Evolutionary conservation across 208 protist species (phyloP).

Genomic region (Leishmania lainsoni): DNA sequence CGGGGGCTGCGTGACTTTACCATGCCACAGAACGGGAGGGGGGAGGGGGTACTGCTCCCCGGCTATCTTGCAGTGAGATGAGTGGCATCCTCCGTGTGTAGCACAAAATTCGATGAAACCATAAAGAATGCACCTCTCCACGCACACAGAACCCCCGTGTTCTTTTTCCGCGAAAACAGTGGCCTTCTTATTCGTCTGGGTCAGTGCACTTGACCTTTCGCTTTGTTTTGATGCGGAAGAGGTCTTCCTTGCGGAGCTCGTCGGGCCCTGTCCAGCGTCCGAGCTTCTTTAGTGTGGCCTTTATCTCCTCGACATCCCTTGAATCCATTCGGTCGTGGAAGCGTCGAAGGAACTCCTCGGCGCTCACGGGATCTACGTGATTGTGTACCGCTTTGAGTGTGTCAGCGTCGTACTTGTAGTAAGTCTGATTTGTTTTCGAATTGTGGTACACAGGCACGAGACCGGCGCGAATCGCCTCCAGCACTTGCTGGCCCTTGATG

Average conservation of each 20-base stretch:
- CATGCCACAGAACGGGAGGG: neutral
- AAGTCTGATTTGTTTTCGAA: constrained; percentile 70
- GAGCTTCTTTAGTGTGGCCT: constrained; percentile 64
- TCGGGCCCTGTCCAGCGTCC: constrained; percentile 79
- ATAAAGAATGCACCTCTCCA: neutral
- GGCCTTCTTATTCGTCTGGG: constrained; percentile 29
- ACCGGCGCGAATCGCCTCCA: constrained; percentile 75
- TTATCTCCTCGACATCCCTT: constrained; percentile 70
- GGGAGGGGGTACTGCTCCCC: neutral
- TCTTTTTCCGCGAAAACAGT: neutral
- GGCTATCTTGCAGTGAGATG: neutral
- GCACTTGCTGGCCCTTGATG: constrained; percentile 75
- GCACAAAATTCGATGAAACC: neutral
- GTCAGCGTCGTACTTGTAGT: constrained; percentile 80
- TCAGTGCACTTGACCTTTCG: constrained; percentile 81
- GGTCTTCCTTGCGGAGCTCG: constrained; percentile 65
- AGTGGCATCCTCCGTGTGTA: neutral
- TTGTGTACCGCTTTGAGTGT: constrained; percentile 84
- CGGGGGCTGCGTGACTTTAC: neutral
- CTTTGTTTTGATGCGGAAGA: constrained; percentile 72
- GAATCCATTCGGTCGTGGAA: constrained; percentile 82
- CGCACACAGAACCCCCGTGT: neutral
- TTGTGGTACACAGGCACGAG: constrained; percentile 78
- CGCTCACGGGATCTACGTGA: constrained; percentile 75
- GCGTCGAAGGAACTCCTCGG: constrained; percentile 82